Conservation (phyloP, 2,329 filamentous ascomycete genomes). For the Pseudocercospora fijiensis region DNA sequence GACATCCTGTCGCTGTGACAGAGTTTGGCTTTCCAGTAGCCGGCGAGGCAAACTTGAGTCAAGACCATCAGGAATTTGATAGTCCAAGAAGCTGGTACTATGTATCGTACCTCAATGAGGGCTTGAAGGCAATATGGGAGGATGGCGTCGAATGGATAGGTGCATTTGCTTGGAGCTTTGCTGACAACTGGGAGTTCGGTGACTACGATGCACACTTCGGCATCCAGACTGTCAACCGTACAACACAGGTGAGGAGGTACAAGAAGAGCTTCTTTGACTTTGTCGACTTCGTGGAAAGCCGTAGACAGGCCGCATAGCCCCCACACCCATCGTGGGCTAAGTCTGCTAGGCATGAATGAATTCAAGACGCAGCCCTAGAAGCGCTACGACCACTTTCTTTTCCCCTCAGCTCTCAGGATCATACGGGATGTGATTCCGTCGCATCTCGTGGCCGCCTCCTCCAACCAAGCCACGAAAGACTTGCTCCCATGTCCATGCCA, state of each 20-base stretch:
- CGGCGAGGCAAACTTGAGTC: background rate
- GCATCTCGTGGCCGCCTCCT: background rate
- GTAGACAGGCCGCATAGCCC: background rate
- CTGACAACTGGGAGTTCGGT: slow-evolving; percentile 49
- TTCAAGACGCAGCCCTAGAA: background rate
- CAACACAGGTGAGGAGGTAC: slow-evolving; percentile 39
- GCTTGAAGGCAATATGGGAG: slow-evolving; percentile 34
- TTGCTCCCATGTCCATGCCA: background rate
- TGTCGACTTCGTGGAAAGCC: slow-evolving; percentile 34
- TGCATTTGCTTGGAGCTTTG: slow-evolving; percentile 27
- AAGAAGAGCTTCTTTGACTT: slow-evolving; percentile 42
- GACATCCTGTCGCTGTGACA: slow-evolving; percentile 41
- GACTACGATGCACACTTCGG: slow-evolving; percentile 54
- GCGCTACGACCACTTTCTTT: background rate
- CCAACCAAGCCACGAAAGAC: background rate
- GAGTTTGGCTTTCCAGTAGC: slow-evolving; percentile 42
- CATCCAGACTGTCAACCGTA: slow-evolving; percentile 50
- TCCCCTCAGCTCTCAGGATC: background rate
- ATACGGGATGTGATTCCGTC: background rate
- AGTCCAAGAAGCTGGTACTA: slow-evolving; percentile 37
- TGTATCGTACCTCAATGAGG: slow-evolving; percentile 46
- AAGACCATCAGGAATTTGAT: background rate
- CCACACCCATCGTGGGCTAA: background rate
- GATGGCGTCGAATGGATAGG: slow-evolving; percentile 39
- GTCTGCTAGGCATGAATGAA: background rate